These are phyloP conservation scores for Skeletonema marinoi DNA, from an alignment of 108 stramenopile species.

Conservation along the genomic window DNA sequence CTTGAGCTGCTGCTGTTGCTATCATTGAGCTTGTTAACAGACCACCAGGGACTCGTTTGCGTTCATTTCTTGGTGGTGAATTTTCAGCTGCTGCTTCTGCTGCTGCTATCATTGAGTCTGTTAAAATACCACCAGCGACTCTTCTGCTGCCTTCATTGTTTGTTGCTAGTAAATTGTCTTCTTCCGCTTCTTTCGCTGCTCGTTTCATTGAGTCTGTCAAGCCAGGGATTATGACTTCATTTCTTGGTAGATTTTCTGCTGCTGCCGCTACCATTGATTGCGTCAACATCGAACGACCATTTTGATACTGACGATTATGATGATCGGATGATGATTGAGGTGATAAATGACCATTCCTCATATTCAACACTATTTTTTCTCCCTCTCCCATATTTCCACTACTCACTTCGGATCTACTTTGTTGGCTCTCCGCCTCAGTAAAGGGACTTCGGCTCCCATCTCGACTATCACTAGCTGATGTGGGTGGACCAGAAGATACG, in stretches of 20 bases:
- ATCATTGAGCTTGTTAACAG: not conserved
- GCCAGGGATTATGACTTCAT: too few species aligned
- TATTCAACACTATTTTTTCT: not conserved
- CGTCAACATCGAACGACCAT: not conserved
- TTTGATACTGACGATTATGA: not conserved
- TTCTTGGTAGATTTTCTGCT: not conserved
- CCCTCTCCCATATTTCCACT: not conserved
- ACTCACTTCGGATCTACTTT: not conserved
- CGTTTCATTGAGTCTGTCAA: too few species aligned
- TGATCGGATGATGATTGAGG: not conserved
- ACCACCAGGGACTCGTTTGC: too few species aligned
- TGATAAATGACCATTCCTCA: not conserved
- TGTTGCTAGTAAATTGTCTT: too few species aligned
- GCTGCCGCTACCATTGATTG: not conserved
- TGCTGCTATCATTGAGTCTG: too few species aligned
- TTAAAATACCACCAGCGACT: too few species aligned
- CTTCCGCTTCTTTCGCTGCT: too few species aligned
- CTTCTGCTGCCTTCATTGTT: too few species aligned
- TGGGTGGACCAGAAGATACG: not conserved
- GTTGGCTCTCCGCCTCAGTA: not conserved
- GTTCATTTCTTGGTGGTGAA: too few species aligned
- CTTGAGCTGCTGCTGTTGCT: too few species aligned
- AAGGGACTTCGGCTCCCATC: conserved; percentile 1
- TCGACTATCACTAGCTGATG: not conserved
- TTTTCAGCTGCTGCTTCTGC: too few species aligned